Conservation (phyloP, 441 rosid species). For the Pelargonium citronellum region DNA sequence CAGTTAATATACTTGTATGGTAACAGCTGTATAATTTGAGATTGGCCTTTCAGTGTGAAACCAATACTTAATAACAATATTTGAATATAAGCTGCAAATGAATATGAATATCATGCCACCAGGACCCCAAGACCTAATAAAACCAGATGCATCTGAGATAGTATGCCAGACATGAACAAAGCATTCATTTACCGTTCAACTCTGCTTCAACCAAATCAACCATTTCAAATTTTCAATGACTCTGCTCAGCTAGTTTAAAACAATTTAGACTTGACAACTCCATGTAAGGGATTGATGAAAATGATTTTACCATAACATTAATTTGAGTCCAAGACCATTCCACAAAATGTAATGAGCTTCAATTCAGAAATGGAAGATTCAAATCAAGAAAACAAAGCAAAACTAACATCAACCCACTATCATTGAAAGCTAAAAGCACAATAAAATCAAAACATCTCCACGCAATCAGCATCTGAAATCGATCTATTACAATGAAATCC, state of each 20-base stretch:
- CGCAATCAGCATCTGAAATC: neutral
- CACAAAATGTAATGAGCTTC: neutral
- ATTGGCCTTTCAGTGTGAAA: no score
- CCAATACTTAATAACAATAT: no score
- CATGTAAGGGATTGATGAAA: no score
- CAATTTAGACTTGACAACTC: no score
- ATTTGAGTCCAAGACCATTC: neutral
- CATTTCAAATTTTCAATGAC: no score
- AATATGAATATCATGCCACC: no score
- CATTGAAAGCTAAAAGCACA: neutral
- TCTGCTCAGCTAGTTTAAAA: no score
- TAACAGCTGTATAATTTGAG: no score
- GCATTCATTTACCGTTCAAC: neutral
- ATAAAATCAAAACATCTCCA: neutral
- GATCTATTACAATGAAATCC: neutral
- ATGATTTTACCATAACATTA: neutral
- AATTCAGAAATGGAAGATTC: neutral
- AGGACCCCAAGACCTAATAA: neutral
- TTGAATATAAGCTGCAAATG: no score
- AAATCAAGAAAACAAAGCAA: neutral
- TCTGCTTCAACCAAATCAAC: neutral
- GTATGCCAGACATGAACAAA: neutral
- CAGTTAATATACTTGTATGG: no score
- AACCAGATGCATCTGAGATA: neutral
- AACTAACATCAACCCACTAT: neutral